Conservation (phyloP, 768 basidiomycete genomes). For the Boletus edulis region DNA sequence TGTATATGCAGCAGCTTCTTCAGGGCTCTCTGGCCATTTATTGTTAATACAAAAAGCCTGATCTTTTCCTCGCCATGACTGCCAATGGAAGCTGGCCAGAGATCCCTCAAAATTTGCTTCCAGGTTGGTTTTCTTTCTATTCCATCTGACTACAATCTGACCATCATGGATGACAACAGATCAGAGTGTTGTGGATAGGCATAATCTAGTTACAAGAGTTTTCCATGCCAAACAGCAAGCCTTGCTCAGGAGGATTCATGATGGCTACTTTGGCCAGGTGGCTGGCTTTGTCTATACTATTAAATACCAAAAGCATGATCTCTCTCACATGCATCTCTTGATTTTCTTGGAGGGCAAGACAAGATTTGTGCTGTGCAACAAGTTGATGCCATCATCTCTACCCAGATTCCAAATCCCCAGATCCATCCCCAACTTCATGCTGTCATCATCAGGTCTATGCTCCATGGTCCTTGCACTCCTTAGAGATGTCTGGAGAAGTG, state of each 20-base stretch:
- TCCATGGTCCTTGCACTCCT: too few relatives aligned
- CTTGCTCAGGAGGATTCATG: constrained; percentile 34
- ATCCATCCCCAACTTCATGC: too few relatives aligned
- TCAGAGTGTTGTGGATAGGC: constrained; percentile 40
- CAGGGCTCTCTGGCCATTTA: constrained; percentile 49
- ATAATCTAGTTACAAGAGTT: constrained; percentile 46
- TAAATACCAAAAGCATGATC: constrained; percentile 26
- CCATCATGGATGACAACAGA: constrained; percentile 1
- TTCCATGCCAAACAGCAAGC: constrained; percentile 43
- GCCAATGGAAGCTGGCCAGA: constrained; percentile 52
- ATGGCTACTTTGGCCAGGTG: constrained; percentile 40
- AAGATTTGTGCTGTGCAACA: background rate
- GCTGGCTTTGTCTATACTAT: constrained; percentile 50
- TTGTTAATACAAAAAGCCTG: constrained; percentile 33
- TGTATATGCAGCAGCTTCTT: constrained; percentile 42
- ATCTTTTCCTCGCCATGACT: constrained; percentile 54
- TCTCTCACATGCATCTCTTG: background rate
- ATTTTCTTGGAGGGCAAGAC: background rate
- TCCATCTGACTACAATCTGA: background rate
- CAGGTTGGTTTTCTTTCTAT: constrained; percentile 17
- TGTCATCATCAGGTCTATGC: too few relatives aligned
- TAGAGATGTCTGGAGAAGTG: too few relatives aligned
- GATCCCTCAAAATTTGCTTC: constrained; percentile 35
- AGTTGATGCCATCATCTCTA: background rate
- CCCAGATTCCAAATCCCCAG: too few relatives aligned